Evolutionary conservation across 345 rosid species (phyloP), one percentile per base, ranked within the genome.

Genomic region (Syzygium oleosum): DNA sequence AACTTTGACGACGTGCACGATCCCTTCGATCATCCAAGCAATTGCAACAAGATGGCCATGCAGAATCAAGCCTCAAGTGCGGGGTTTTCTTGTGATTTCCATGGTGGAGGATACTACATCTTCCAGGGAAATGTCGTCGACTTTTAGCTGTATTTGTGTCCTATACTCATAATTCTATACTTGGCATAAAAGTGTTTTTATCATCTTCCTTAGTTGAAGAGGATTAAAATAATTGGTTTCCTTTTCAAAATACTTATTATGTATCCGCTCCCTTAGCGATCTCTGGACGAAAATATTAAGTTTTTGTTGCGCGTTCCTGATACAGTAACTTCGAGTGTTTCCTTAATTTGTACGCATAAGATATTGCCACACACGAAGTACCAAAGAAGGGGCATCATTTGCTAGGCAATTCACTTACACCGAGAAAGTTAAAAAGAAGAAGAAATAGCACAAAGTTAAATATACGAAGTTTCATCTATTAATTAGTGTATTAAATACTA

Each of bases 1-100:
- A 92, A 92, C 86, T 87, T 90, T n/a, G 94, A 94, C 61, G 93
- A 91, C 52, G 54, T 25, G 19, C 85, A 25, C 3, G 53, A 61
- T 56, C 90, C 86, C 63, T 84, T 31, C 87, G 83, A 87, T 90
- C 87, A 56, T 86, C 90, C 91, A 85, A 85, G 78, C 55, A 51
- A 41, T 84, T 59, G 85, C 90, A 86, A 78, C 79, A 85, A 84
- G 61, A 52, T 16, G 84, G 84, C 86, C 52, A 87, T 51, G 83
- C 88, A 55, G 86, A 52, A 88, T 87, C 89, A 54, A 84, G 85
- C 86, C 86, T 12, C 73, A 2, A 38, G 31, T 34, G 96, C 89
- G 89, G 94, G 93, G 17, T 91, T 88, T 65, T 17, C 84, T 38
- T 27, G 43, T 86, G 90, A 88, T 87, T 91, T 87, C 87, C 29